Evolutionary conservation across 129 eudicot genomes (phyloP).

Genomic region (Erigeron canadensis): DNA sequence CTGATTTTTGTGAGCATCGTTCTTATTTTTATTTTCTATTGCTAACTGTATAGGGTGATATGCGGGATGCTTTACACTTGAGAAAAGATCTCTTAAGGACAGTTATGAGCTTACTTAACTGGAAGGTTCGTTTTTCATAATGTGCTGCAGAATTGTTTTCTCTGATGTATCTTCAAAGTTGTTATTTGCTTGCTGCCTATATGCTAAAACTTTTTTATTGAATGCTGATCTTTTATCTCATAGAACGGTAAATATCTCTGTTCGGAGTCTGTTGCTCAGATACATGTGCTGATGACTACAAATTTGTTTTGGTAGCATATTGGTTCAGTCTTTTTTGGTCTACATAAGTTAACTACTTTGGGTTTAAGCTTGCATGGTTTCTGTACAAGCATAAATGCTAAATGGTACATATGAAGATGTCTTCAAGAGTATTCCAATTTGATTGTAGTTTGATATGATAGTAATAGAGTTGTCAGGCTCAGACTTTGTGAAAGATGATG

Average conservation of each 20-base stretch:
- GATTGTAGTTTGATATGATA: no score
- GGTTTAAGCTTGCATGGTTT: not conserved
- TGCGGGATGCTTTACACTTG: slow-evolving; percentile 63
- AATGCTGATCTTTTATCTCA: not conserved
- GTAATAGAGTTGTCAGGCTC: no score
- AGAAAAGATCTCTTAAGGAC: slow-evolving; percentile 76
- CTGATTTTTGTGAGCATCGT: slow-evolving; percentile 5
- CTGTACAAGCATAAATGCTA: not conserved
- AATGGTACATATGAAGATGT: not conserved
- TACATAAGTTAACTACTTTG: not conserved
- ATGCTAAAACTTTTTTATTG: not conserved
- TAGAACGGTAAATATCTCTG: not conserved
- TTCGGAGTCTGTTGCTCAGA: not conserved
- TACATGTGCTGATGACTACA: not conserved
- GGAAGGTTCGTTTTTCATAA: slow-evolving; percentile 58
- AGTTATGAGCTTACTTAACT: slow-evolving; percentile 53
- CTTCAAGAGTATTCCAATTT: no score
- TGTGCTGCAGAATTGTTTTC: slow-evolving; percentile 7
- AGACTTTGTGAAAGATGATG: no score
- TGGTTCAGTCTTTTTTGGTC: not conserved
- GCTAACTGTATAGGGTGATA: slow-evolving; percentile 61
- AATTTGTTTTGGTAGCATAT: slow-evolving; percentile 6
- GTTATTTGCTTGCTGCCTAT: slow-evolving; percentile 8
- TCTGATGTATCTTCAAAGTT: slow-evolving; percentile 13
- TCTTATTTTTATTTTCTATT: slow-evolving; percentile 13